phyloP scores from a whole-genome alignment of 129 eudicot species.

The Centaurea solstitialis region DNA sequence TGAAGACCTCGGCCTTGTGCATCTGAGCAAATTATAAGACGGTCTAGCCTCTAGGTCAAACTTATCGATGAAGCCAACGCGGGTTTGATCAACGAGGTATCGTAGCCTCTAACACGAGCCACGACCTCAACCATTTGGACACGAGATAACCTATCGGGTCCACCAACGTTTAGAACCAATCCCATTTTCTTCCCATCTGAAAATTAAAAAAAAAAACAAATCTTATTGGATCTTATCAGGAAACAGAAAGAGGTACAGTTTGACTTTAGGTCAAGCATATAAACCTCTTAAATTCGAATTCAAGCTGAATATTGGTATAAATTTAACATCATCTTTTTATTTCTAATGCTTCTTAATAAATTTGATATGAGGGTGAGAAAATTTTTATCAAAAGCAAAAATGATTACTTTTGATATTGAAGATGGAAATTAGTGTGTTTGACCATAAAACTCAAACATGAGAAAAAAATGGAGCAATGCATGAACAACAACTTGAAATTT shows the following conservation, averaged over 20 bases:
- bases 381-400: too few relatives aligned
- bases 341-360: too few relatives aligned
- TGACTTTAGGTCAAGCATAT: too few relatives aligned
- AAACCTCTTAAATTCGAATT: too few relatives aligned
- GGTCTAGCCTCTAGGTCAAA: background rate
- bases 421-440: background rate
- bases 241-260: too few relatives aligned
- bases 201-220: background rate
- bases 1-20: background rate
- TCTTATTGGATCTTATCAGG: background rate
- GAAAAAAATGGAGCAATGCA: background rate
- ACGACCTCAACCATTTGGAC: constrained; percentile 93
- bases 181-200: constrained; percentile 64
- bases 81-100: constrained; percentile 61
- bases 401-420: background rate
- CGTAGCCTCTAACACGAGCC: constrained; percentile 65
- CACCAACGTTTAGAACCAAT: constrained; percentile 71
- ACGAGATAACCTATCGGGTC: constrained; percentile 87
- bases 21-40: background rate
- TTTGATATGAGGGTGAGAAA: too few relatives aligned
- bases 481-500: background rate
- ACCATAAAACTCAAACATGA: constrained; percentile 13
- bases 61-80: constrained; percentile 85
- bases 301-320: too few relatives aligned
- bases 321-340: too few relatives aligned